Conservation (phyloP, 768 basidiomycete species). For the Calocybe cyanea region DNA sequence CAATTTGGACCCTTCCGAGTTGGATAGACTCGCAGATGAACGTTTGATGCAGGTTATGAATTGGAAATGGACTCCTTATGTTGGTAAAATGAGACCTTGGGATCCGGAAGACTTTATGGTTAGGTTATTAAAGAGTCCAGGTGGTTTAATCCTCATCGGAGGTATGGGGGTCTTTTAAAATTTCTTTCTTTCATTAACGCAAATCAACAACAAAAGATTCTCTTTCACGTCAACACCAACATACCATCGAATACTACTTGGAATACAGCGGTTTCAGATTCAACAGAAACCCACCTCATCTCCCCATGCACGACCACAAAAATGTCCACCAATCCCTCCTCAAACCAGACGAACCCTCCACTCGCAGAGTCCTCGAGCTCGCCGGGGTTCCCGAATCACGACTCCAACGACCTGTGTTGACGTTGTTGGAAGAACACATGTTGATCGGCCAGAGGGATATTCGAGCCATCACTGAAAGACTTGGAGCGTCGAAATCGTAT, state of each 20-base stretch:
- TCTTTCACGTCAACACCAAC: slow-evolving; percentile 21
- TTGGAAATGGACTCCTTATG: slow-evolving; percentile 27
- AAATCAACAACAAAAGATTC: slow-evolving; percentile 15
- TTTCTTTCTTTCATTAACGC: neutral
- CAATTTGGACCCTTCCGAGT: slow-evolving; percentile 10
- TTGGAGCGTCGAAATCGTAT: slow-evolving; percentile 21
- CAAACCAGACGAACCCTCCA: slow-evolving; percentile 19
- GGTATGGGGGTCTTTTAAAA: slow-evolving; percentile 15
- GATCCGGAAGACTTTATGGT: slow-evolving; percentile 27
- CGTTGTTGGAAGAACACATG: slow-evolving; percentile 27
- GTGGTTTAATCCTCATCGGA: slow-evolving; percentile 25
- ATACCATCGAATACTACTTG: slow-evolving; percentile 21
- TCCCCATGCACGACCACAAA: slow-evolving; percentile 20
- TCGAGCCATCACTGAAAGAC: slow-evolving; percentile 20
- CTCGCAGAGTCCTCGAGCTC: slow-evolving; percentile 18
- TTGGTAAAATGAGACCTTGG: slow-evolving; percentile 20
- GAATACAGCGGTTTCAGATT: slow-evolving; percentile 21
- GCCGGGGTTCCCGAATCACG: slow-evolving; percentile 25
- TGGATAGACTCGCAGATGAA: slow-evolving; percentile 20
- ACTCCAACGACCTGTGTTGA: slow-evolving; percentile 23
- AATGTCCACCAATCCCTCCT: slow-evolving; percentile 24
- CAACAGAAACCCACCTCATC: slow-evolving; percentile 18
- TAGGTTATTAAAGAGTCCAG: slow-evolving; percentile 23
- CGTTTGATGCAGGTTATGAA: slow-evolving; percentile 26
- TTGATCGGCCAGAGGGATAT: slow-evolving; percentile 23